Conservation (phyloP, 345 rosid species). For the Hypericum androsaemum region DNA sequence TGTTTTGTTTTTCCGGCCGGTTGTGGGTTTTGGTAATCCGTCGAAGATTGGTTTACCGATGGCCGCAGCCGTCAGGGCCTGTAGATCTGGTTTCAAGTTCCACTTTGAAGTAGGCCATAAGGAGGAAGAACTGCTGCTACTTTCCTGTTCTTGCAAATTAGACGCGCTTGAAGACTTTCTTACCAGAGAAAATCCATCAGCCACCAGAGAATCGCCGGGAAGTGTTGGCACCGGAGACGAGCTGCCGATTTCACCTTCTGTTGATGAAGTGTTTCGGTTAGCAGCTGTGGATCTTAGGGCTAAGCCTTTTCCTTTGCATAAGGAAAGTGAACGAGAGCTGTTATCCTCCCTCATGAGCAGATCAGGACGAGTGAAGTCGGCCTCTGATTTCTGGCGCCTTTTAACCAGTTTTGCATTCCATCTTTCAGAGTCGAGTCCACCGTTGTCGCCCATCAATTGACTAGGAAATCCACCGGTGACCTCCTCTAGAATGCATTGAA, state of each 20-base stretch:
- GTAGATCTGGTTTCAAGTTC: slow-evolving; percentile 20
- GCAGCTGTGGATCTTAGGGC: slow-evolving; percentile 21
- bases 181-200: slow-evolving; percentile 3
- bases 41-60: slow-evolving; percentile 21
- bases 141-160: slow-evolving; percentile 13
- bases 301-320: slow-evolving; percentile 17
- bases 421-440: slow-evolving; percentile 24
- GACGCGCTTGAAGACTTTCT: slow-evolving; percentile 22
- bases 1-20: slow-evolving; percentile 19
- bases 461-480: not conserved
- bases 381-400: slow-evolving; percentile 66
- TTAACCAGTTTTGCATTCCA: slow-evolving; percentile 35
- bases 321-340: slow-evolving; percentile 4
- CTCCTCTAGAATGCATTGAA: slow-evolving; percentile 32
- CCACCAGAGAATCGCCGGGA: slow-evolving; percentile 2
- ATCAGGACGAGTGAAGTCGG: slow-evolving; percentile 22
- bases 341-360: slow-evolving; percentile 16
- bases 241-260: slow-evolving; percentile 15
- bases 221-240: slow-evolving; percentile 15
- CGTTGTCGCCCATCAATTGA: slow-evolving; percentile 14
- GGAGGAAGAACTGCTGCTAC: slow-evolving; percentile 2
- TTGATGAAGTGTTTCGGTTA: not conserved
- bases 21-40: slow-evolving; percentile 20
- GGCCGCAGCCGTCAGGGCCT: slow-evolving; percentile 15
- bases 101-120: slow-evolving; percentile 13